Conservation (phyloP, 257 asterid genomes). For the Solanum commersonii region DNA sequence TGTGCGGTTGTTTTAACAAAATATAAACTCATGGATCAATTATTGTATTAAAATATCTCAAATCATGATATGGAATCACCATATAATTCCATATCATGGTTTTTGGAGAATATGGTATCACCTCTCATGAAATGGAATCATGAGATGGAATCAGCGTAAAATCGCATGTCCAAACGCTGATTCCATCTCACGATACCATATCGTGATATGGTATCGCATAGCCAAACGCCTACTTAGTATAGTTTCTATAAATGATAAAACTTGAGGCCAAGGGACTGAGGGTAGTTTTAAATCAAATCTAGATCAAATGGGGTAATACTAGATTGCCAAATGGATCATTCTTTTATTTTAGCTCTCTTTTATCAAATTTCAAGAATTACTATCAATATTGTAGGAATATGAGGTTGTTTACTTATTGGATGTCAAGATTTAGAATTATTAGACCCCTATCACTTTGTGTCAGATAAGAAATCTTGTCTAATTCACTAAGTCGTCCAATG, state of each 20-base stretch:
- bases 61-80: no score
- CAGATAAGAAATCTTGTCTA: background rate
- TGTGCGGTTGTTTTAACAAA: no score
- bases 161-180: no score
- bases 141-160: no score
- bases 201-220: no score
- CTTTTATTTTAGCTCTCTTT: background rate
- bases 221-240: background rate
- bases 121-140: no score
- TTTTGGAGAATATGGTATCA: no score
- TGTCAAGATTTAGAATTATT: background rate
- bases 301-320: background rate
- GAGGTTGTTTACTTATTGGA: background rate
- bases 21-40: no score
- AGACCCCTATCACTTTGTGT: background rate
- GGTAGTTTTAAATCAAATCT: background rate
- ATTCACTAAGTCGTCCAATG: background rate
- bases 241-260: background rate
- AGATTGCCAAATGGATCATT: background rate
- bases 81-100: no score
- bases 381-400: background rate
- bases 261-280: background rate
- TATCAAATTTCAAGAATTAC: background rate
- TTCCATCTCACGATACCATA: no score
- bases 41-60: no score